Conservation (phyloP, 1,139 yeast genomes). For the Candida sp. region DNA sequence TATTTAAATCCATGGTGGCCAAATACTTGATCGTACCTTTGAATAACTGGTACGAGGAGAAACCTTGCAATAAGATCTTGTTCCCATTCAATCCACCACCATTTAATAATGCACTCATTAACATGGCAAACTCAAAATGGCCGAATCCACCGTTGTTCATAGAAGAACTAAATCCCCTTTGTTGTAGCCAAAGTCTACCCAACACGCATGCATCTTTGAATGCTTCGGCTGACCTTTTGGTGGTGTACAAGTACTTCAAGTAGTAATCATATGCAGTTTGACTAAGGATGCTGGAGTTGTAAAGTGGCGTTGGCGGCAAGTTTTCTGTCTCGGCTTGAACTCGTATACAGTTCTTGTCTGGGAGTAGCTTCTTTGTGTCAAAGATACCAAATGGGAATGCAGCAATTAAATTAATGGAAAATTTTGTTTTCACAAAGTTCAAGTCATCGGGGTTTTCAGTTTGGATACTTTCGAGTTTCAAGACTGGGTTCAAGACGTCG, state of each 20-base stretch:
- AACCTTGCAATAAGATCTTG: slow-evolving; percentile 80
- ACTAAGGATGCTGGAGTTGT: slow-evolving; percentile 79
- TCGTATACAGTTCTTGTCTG: slow-evolving; percentile 81
- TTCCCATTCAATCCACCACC: slow-evolving; percentile 87
- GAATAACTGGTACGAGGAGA: slow-evolving; percentile 90
- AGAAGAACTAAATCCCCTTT: slow-evolving; percentile 77
- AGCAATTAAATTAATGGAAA: slow-evolving; percentile 70
- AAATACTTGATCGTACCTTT: slow-evolving; percentile 84
- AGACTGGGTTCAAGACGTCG: slow-evolving; percentile 67
- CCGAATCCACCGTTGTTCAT: slow-evolving; percentile 84
- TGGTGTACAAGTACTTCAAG: slow-evolving; percentile 74
- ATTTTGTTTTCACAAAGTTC: slow-evolving; percentile 70
- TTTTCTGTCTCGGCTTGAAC: slow-evolving; percentile 55
- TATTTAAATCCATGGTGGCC: slow-evolving; percentile 73
- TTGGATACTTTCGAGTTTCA: slow-evolving; percentile 55
- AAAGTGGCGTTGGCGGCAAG: slow-evolving; percentile 80
- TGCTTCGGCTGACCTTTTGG: slow-evolving; percentile 79
- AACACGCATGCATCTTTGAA: slow-evolving; percentile 88
- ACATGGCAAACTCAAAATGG: slow-evolving; percentile 82
- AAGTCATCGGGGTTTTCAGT: slow-evolving; percentile 52
- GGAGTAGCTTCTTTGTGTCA: slow-evolving; percentile 75
- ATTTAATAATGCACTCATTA: slow-evolving; percentile 79
- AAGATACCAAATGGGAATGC: slow-evolving; percentile 76
- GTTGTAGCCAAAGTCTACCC: slow-evolving; percentile 90
- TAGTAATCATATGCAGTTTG: slow-evolving; percentile 72